phyloP scores from a whole-genome alignment of 495 filamentous ascomycete genomes.

The Neurospora sp. region DNA sequence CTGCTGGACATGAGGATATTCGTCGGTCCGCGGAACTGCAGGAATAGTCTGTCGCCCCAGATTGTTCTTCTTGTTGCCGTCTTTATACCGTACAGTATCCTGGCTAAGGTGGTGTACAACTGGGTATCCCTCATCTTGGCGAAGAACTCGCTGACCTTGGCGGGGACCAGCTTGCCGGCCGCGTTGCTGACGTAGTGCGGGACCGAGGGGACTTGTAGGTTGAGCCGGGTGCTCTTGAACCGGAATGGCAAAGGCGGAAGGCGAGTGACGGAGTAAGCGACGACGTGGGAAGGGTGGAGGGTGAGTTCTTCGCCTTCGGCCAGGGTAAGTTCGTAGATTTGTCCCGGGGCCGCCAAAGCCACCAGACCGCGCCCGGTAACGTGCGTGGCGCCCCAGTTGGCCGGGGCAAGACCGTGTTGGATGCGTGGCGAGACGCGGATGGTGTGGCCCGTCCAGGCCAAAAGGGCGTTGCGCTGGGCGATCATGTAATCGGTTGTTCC shows the following conservation, averaged over 20 bases:
- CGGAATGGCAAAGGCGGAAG: slow-evolving; percentile 72
- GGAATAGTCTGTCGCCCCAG: slow-evolving; percentile 90
- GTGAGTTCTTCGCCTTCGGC: slow-evolving; percentile 77
- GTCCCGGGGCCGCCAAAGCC: slow-evolving; percentile 73
- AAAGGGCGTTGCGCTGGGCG: slow-evolving; percentile 68
- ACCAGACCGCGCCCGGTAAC: slow-evolving; percentile 81
- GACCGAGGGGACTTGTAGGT: slow-evolving; percentile 67
- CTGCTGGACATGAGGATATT: slow-evolving; percentile 81
- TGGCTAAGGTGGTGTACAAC: slow-evolving; percentile 57
- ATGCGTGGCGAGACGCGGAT: slow-evolving; percentile 63
- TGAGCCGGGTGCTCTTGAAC: slow-evolving; percentile 64
- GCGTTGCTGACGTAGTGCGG: slow-evolving; percentile 44
- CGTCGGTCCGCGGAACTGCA: slow-evolving; percentile 77
- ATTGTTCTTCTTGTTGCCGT: slow-evolving; percentile 70
- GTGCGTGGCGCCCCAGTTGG: slow-evolving; percentile 84
- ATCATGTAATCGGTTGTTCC: slow-evolving; percentile 96
- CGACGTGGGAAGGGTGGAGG: slow-evolving; percentile 75
- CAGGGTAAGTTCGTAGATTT: slow-evolving; percentile 73
- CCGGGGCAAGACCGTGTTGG: slow-evolving; percentile 62
- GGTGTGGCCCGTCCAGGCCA: slow-evolving; percentile 94
- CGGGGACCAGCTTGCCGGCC: slow-evolving; percentile 17
- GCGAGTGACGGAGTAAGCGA: slow-evolving; percentile 74
- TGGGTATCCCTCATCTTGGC: slow-evolving; percentile 54
- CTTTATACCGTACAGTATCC: slow-evolving; percentile 51
- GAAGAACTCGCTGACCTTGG: slow-evolving; percentile 64